These are phyloP conservation scores for Daedalea quercina DNA, from an alignment of 768 basidiomycete species.

Conservation along the genomic window DNA sequence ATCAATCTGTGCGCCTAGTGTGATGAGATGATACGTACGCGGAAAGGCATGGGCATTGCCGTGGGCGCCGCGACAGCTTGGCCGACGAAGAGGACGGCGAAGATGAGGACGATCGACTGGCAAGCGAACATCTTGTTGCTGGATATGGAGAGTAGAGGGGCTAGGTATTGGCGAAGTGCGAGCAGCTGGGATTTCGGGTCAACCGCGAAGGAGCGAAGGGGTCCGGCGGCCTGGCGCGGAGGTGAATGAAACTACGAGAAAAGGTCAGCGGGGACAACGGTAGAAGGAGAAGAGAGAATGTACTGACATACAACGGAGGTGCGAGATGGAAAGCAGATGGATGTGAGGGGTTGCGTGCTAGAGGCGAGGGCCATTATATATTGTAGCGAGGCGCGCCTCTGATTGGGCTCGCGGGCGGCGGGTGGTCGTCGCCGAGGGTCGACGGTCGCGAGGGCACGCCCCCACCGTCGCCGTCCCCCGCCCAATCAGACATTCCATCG, in stretches of 20 bases:
- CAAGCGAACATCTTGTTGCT: conserved; percentile 39
- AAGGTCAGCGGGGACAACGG: conserved; percentile 1
- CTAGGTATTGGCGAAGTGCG: conserved; percentile 10
- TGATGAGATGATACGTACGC: conserved; percentile 21
- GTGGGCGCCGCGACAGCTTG: conserved; percentile 31
- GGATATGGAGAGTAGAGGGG: conserved; percentile 16
- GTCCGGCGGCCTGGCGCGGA: conserved; percentile 28
- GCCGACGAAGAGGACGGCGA: conserved; percentile 38
- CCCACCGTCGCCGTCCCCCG: neutral
- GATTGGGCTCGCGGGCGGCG: neutral
- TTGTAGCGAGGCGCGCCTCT: conserved; percentile 5
- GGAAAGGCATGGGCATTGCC: conserved; percentile 31
- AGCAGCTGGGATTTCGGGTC: conserved; percentile 19
- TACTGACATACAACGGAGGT: conserved; percentile 14
- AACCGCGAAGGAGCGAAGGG: conserved; percentile 20
- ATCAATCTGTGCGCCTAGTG: neutral
- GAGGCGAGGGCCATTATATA: conserved; percentile 11
- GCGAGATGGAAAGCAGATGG: conserved; percentile 15
- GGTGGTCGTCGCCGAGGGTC: neutral
- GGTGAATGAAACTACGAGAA: conserved; percentile 11
- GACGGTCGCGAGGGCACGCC: neutral
- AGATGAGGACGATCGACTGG: conserved; percentile 31
- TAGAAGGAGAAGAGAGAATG: neutral
- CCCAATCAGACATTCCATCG: conserved; percentile 1
- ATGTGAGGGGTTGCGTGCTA: neutral